Percentiles rank a stretch among this genome's conserved stretches.
These are phyloP conservation scores for Wakefieldia striispora DNA, from an alignment of 768 basidiomycete species.

Conservation along the genomic window DNA sequence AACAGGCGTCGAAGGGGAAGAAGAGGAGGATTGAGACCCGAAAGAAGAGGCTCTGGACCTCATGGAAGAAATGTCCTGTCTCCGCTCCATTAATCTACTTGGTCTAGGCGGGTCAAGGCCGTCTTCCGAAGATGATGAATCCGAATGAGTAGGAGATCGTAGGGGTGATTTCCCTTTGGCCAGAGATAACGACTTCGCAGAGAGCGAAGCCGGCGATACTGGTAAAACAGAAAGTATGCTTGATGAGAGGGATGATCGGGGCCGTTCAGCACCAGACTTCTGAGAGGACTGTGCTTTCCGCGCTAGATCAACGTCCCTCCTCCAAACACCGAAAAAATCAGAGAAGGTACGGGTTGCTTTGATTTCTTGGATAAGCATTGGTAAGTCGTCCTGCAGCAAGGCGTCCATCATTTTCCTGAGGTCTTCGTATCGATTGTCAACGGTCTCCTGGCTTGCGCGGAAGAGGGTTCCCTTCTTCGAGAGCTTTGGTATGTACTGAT, in stretches of 20 bases:
- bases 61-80: conserved; percentile 1
- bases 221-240: conserved; percentile 61
- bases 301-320: conserved; percentile 62
- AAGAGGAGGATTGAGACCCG: conserved; percentile 25
- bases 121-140: conserved; percentile 28
- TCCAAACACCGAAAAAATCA: conserved; percentile 81
- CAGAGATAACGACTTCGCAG: conserved; percentile 5
- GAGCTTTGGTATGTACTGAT: conserved; percentile 62
- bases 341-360: conserved; percentile 54
- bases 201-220: conserved; percentile 23
- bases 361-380: conserved; percentile 65
- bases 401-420: conserved; percentile 56
- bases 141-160: conserved; percentile 11
- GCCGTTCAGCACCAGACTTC: conserved; percentile 19
- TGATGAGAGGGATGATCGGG: conserved; percentile 47
- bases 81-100: conserved; percentile 5
- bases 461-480: conserved; percentile 74
- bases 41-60: conserved; percentile 26
- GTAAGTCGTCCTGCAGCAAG: conserved; percentile 59
- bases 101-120: conserved; percentile 2
- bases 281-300: conserved; percentile 35
- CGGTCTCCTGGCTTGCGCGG: conserved; percentile 61
- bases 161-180: conserved; percentile 11
- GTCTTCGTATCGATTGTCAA: conserved; percentile 62
- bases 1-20: conserved; percentile 24